Evolutionary conservation across 2,329 filamentous ascomycete species (phyloP).

Genomic region (Aspergillus pseudoterreus): DNA sequence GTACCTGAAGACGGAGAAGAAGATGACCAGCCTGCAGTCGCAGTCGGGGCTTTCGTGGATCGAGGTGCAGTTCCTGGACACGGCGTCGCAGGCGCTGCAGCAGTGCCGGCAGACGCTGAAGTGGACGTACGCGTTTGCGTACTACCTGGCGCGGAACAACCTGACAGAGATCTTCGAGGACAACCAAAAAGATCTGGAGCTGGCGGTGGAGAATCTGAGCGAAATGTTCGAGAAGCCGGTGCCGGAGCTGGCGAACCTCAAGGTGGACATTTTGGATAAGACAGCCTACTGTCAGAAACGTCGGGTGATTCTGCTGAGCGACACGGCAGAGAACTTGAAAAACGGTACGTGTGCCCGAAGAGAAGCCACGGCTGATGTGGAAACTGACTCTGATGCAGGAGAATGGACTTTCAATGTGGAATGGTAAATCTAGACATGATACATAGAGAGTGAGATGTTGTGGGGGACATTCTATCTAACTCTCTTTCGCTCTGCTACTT

Average conservation of each 20-base stretch:
- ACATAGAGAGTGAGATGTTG: background rate
- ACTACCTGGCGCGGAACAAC: slow-evolving; percentile 94
- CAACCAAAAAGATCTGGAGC: slow-evolving; percentile 95
- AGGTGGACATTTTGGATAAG: slow-evolving; percentile 98
- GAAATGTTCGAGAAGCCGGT: slow-evolving; percentile 99
- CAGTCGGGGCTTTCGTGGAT: slow-evolving; percentile 98
- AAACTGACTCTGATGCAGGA: slow-evolving; percentile 24
- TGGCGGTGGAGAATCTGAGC: slow-evolving; percentile 94
- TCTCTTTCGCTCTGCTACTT: background rate
- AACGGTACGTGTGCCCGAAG: slow-evolving; percentile 59
- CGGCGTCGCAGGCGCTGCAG: slow-evolving; percentile 88
- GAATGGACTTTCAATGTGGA: slow-evolving; percentile 47
- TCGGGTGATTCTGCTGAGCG: slow-evolving; percentile 80
- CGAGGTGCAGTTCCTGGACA: slow-evolving; percentile 94
- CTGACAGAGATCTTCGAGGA: slow-evolving; percentile 96
- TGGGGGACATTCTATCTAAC: background rate
- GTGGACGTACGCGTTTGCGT: slow-evolving; percentile 99
- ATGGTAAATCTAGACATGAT: slow-evolving; percentile 25
- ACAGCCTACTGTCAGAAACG: slow-evolving; percentile 95
- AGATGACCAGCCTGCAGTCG: slow-evolving; percentile 95
- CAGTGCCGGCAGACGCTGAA: slow-evolving; percentile 97
- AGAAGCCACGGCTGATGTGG: background rate
- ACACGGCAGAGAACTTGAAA: slow-evolving; percentile 88
- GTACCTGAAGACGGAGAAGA: slow-evolving; percentile 94
- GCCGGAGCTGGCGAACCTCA: slow-evolving; percentile 76